phyloP scores from a whole-genome alignment of 2,329 filamentous ascomycete genomes.

The Pyrenophora tritici-repentis region DNA sequence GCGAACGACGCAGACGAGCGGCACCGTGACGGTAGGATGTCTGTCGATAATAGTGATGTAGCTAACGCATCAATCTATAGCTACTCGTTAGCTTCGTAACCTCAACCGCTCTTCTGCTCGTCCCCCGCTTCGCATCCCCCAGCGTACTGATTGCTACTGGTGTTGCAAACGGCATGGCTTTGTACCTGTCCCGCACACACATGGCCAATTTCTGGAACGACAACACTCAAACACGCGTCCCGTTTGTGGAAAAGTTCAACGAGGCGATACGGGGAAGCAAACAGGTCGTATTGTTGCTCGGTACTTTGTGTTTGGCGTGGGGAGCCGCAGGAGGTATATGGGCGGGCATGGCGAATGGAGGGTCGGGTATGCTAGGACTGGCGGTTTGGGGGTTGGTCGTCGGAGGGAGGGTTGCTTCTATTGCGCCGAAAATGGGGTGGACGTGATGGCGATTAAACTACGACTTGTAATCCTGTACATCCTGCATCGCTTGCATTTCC shows the following conservation, averaged over 20 bases:
- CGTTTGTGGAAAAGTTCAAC: slow-evolving; percentile 46
- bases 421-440: slow-evolving; percentile 10
- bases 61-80: not conserved
- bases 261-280: slow-evolving; percentile 43
- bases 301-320: slow-evolving; percentile 28
- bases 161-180: slow-evolving; percentile 18
- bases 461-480: slow-evolving; percentile 2
- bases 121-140: slow-evolving; percentile 11
- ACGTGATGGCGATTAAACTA: not conserved
- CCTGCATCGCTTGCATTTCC: slow-evolving; percentile 27
- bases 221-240: slow-evolving; percentile 37
- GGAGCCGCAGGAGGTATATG: slow-evolving; percentile 22
- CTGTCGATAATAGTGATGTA: not conserved
- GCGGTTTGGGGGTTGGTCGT: slow-evolving; percentile 10
- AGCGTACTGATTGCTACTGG: slow-evolving; percentile 9
- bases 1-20: slow-evolving; percentile 42
- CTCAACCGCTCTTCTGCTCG: slow-evolving; percentile 22
- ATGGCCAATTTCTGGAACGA: slow-evolving; percentile 45
- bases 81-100: slow-evolving; percentile 20
- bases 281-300: slow-evolving; percentile 32
- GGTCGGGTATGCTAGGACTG: slow-evolving; percentile 9
- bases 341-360: slow-evolving; percentile 16
- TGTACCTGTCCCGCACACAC: slow-evolving; percentile 28
- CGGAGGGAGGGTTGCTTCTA: slow-evolving; percentile 2
- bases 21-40: slow-evolving; percentile 36